These are phyloP conservation scores for Boletus pseudopeckii DNA, from an alignment of 768 basidiomycete species.

Conservation along the genomic window DNA sequence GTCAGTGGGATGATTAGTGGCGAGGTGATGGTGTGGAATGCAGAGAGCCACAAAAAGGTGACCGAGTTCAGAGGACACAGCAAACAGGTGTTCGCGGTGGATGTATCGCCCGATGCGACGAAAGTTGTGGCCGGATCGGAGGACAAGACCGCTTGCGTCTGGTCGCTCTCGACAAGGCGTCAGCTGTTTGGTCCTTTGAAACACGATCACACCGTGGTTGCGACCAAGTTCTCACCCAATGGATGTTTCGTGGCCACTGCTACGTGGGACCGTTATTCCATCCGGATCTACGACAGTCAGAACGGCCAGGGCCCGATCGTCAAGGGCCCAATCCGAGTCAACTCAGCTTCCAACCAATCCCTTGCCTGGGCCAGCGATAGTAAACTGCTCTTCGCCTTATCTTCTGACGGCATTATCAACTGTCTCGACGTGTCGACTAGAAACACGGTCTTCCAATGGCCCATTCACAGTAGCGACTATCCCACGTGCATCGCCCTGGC, in stretches of 20 bases:
- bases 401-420: not conserved
- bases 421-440: not conserved
- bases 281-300: not conserved
- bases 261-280: not conserved
- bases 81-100: not conserved
- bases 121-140: not conserved
- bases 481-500: slow-evolving; percentile 3
- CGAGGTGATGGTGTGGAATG: not conserved
- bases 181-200: not conserved
- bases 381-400: slow-evolving; percentile 7
- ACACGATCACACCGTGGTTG: not conserved
- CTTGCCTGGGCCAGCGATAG: slow-evolving; percentile 9
- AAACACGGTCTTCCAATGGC: not conserved
- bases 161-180: not conserved
- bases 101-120: not conserved
- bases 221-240: slow-evolving; percentile 3
- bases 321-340: not conserved
- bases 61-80: not conserved
- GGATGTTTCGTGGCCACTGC: not conserved
- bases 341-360: not conserved
- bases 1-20: not conserved
- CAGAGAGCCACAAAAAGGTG: not conserved
- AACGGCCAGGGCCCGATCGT: not conserved
- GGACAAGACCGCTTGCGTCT: not conserved
- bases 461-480: not conserved